Conservation (phyloP, 1,284 basidiomycete species). For the Stygiomarasmius scandens region DNA sequence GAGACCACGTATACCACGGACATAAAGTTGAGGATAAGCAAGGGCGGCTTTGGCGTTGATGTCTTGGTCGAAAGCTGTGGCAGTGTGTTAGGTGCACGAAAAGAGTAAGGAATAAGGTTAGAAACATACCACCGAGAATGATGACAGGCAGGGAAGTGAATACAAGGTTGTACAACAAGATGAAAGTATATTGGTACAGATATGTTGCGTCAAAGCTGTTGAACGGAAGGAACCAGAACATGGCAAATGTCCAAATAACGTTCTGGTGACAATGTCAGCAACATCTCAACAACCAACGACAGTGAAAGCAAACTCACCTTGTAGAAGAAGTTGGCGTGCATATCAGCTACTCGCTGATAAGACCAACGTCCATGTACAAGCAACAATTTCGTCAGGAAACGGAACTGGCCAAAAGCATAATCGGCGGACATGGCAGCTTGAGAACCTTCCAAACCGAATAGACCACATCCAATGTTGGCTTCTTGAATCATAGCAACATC, state of each 20-base stretch:
- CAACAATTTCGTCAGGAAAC: constrained; percentile 89
- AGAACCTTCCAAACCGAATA: constrained; percentile 93
- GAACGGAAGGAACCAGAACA: constrained; percentile 95
- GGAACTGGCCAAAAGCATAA: constrained; percentile 97
- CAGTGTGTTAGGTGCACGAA: constrained; percentile 12
- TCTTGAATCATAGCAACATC: constrained; percentile 99
- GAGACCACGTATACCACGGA: constrained; percentile 88
- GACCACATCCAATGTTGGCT: constrained; percentile 94
- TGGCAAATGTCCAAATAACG: constrained; percentile 87
- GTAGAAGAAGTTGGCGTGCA: constrained; percentile 98
- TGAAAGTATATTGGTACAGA: constrained; percentile 94
- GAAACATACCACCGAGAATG: constrained; percentile 79
- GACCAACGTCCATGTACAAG: constrained; percentile 97
- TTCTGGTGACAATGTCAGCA: constrained; percentile 50
- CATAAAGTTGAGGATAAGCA: constrained; percentile 92
- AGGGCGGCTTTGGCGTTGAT: constrained; percentile 88
- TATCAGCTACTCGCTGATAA: constrained; percentile 94
- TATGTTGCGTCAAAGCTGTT: constrained; percentile 96
- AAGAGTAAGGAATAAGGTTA: constrained; percentile 1
- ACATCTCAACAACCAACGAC: constrained; percentile 2
- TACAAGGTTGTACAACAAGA: constrained; percentile 87
- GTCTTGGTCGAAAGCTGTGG: constrained; percentile 91
- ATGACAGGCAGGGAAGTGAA: constrained; percentile 96
- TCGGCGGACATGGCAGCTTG: constrained; percentile 99
- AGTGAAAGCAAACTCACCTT: constrained; percentile 56